Base-by-base conservation (phyloP, 1,139 yeast species). In the Meyerozyma smithsonii region DNA sequence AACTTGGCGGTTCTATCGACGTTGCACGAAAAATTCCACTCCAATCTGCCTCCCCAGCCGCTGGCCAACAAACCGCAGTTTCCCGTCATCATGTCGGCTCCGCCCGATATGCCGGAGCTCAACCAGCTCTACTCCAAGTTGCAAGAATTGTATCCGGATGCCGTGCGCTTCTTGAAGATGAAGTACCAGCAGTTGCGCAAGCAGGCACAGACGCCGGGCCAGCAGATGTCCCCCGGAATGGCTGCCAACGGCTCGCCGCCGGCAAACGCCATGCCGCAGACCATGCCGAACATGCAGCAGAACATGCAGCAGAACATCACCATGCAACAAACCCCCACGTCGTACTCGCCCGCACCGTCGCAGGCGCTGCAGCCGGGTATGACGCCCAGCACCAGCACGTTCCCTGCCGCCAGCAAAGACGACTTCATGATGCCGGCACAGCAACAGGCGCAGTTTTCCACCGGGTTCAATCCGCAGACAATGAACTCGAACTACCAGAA, bases 61-160 rank as follows among this genome's bases (percentile, higher is more conserved):
- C 55, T 52, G 16, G 57, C 54, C 32, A 56, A 67, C 53, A 56
- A 67, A 50, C 55, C 71, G 37, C 59, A 73, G 41, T 71, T 75
- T 44, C 83, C 83, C 0, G 64, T 72, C 28, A 71, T 77, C 36
- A 64, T 77, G 46, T 62, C 75, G 4, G 72, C 83, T 5, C 82
- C 82, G 3, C 70, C 69, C 5, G 81, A 76, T 39, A 67, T 77
- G 66, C 79, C 81, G 0, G 82, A 76, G 49, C 61, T 77, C 39
- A 61, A 58, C 40, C 72, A 64, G 36, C 62, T 73, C 38, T 77
- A 77, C 51, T 58, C 62, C 28, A 60, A 69, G 39, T 58, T 77
- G 38, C 77, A 75, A 46, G 77, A 72, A 39, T 53, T 77, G 34
- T 77, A 77, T 46, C 81, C 81, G 0, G 82, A 77, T 45, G 79